Evolutionary conservation across 2,329 filamentous ascomycete species (phyloP), one percentile per base, ranked within the genome.

Genomic region (Fusarium compactum): DNA sequence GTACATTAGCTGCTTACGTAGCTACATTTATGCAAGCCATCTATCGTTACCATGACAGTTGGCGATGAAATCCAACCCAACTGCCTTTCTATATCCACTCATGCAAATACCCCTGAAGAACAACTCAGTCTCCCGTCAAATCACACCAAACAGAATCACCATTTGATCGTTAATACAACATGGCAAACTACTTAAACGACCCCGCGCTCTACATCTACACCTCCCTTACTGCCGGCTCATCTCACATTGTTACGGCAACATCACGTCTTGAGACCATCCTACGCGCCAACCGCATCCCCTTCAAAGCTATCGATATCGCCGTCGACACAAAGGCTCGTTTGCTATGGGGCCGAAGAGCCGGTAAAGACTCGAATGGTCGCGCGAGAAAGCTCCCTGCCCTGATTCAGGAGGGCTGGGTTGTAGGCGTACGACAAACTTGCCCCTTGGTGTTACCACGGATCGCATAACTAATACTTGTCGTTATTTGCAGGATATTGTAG

Each of bases 181-280:
- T 81, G 77, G 78, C 79, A 48, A 82, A 84, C 56, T 87, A 84
- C 78, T 84, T 84, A 71, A 85, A 84, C 72, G 91, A 93, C 79
- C 88, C 91, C 51, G 86, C 91, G 29, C 90, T 99, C 68, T 99
- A 96, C 84, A 92, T 99, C 76, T 98, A 97, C 84, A 98, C 96
- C 65, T 98, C 95, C 56, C 87, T 99, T 59, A 98, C 96, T 22
- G 93, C 96, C 63, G 96, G 96, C 70, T 97, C 94, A 43, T 97
- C 94, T 25, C 94, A 98, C 80, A 97, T 98, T 79, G 91, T 98
- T 77, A 98, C 96, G 43, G 96, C 95, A 27, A 98, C 96, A 2
- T 97, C 95, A 58, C 92, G 96, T 50, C 90, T 99, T 73, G 95
- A 99, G 82, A 98, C 95, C 15, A 98, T 99, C 77, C 87, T 99